A percentile compares a stretch with the other conserved stretches of the same genome.
phyloP scores from a whole-genome alignment of 371 early-diverging fungal genomes.

The Rhizopus delemar region DNA sequence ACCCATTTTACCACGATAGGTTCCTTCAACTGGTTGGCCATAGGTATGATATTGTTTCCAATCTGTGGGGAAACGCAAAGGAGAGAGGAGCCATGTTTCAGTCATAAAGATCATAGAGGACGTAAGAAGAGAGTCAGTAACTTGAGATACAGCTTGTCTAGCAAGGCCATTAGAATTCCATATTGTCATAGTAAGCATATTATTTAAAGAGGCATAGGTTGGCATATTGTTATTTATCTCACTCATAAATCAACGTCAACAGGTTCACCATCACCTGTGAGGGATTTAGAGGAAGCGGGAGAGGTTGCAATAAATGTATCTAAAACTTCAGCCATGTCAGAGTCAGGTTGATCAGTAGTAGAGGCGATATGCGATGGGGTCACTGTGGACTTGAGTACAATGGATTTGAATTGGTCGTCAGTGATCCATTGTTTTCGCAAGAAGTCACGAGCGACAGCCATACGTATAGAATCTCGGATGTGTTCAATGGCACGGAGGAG shows the following conservation, averaged over 20 bases:
- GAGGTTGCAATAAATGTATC: no score
- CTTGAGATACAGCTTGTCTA: background rate
- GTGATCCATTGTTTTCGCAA: background rate
- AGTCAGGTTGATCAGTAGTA: no score
- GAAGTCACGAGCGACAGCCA: background rate
- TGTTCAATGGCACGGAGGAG: background rate
- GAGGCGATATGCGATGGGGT: no score
- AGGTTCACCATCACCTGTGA: conserved; percentile 6
- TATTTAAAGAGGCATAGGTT: background rate
- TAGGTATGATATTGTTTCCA: no score
- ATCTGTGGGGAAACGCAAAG: conserved; percentile 3
- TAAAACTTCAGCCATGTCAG: no score
- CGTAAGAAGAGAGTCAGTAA: background rate
- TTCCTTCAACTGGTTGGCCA: no score
- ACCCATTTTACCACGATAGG: conserved; percentile 11
- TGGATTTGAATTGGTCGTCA: background rate
- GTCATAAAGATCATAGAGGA: conserved; percentile 11
- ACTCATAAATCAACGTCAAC: no score
- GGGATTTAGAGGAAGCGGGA: background rate
- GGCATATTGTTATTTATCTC: background rate
- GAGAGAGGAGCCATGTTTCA: conserved; percentile 6
- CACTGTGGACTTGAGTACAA: no score
- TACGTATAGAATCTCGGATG: background rate
- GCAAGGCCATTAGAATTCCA: conserved; percentile 13
- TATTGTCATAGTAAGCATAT: conserved; percentile 4